Conservation (phyloP, 2,329 filamentous ascomycete species). For the Aspergillus sp. region DNA sequence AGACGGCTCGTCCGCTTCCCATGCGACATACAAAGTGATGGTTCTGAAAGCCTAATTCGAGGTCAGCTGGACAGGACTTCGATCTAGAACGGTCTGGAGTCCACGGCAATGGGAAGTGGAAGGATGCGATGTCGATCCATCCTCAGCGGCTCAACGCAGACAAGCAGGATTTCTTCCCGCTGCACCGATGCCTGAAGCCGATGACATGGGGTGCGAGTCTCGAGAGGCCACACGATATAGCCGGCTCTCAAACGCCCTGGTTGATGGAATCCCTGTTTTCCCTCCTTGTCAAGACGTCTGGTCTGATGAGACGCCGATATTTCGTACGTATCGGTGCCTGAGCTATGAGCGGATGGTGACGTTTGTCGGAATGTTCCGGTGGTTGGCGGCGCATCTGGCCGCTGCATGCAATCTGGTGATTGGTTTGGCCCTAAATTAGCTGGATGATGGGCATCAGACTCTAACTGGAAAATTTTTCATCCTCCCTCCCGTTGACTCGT, state of each 20-base stretch:
- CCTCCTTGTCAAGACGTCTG: too few relatives aligned
- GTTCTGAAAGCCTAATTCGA: neutral
- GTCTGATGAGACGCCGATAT: too few relatives aligned
- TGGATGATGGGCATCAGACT: neutral
- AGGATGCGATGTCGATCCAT: slow-evolving; percentile 5
- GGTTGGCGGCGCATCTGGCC: neutral
- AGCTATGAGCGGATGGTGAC: too few relatives aligned
- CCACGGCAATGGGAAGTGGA: neutral
- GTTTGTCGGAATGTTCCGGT: neutral
- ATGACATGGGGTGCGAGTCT: too few relatives aligned
- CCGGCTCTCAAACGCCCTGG: too few relatives aligned
- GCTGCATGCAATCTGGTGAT: neutral
- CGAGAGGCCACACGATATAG: too few relatives aligned
- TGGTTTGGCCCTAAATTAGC: neutral
- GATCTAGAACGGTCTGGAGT: slow-evolving; percentile 13
- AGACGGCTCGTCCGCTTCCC: neutral
- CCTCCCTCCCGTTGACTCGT: neutral
- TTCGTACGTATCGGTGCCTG: too few relatives aligned
- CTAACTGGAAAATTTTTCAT: neutral
- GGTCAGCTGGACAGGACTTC: slow-evolving; percentile 2
- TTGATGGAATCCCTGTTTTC: too few relatives aligned
- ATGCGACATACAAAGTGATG: neutral
- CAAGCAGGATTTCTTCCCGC: neutral
- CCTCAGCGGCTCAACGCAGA: slow-evolving; percentile 8
- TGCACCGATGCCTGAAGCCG: too few relatives aligned